Base-by-base conservation (phyloP, 306 rosid species). In the Medicago lupulina region DNA sequence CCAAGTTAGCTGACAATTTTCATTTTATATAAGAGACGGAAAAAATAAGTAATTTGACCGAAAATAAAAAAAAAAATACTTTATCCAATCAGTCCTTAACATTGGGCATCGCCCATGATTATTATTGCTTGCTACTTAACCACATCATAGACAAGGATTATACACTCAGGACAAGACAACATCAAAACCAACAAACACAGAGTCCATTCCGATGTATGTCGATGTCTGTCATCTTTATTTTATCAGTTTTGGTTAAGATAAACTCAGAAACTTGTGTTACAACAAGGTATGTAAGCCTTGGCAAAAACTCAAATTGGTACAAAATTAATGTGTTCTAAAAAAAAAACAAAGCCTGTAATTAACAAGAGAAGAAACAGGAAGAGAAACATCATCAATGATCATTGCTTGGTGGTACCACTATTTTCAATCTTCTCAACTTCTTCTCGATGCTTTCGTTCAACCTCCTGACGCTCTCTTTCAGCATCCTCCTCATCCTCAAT, bases 401-500 rank as follows among this genome's bases (percentile, higher is more conserved):
- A 54, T 83, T 77, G 76, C 83, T 60, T 50, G 72, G 74, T 50
- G 72, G 74, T 68, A 44, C 80, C 85, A n/a, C 75, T 86, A 75
- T 83, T 87, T 85, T 92, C 99, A 25, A 92, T 88, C 84, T 90
- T 90, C 79, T 92, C 91, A 58, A 87, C 70, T 80, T 96, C 96
- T 81, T 92, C 92, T 3, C 38, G 90, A 47, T 85, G 74, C 84
- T 87, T 90, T 83, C 75, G 84, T 88, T 92, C 98, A 16, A 90
- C 88, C 83, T 92, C 96, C 75, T 70, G 81, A 7, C 82, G 88
- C 73, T 85, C 96, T 87, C 88, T 90, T 74, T 87, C 89, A 14
- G 86, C 97, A 73, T 96, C 98, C 53, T 83, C 89, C 86, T 89
- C 90, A 28, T 92, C 98, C 87, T 96, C 98, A 38, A 92, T 82